These are phyloP conservation scores for Cubamyces sp. DNA, from an alignment of 768 basidiomycete species.

Conservation along the genomic window DNA sequence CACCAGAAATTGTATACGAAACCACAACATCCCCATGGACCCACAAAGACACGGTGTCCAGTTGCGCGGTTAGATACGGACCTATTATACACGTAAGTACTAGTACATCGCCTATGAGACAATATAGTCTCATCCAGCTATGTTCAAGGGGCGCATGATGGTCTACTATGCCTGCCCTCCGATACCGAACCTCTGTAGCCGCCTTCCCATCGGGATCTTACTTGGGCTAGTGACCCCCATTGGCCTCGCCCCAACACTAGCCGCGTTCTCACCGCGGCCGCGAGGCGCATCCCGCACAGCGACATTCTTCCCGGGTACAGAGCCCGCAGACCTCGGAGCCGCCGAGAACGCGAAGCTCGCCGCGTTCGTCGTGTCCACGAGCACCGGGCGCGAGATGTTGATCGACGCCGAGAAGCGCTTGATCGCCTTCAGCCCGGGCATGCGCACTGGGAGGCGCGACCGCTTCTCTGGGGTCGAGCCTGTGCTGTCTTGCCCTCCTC, in stretches of 20 bases:
- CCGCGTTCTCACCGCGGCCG: too few relatives aligned
- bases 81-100: too few relatives aligned
- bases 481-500: constrained; percentile 18
- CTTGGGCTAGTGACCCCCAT: neutral
- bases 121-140: neutral
- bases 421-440: constrained; percentile 22
- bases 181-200: constrained; percentile 14
- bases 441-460: constrained; percentile 32
- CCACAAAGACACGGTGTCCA: too few relatives aligned
- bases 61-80: too few relatives aligned
- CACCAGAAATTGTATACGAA: too few relatives aligned
- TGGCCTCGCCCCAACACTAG: neutral
- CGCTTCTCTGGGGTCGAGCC: constrained; percentile 19
- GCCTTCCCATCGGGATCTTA: constrained; percentile 25
- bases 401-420: constrained; percentile 30
- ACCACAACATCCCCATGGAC: too few relatives aligned
- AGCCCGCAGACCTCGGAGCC: neutral
- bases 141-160: too few relatives aligned
- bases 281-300: too few relatives aligned
- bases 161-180: neutral
- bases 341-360: constrained; percentile 10
- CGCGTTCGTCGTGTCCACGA: constrained; percentile 31
- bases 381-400: constrained; percentile 28
- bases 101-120: too few relatives aligned
- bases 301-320: neutral